Evolutionary conservation across 2,329 filamentous ascomycete genomes (phyloP), one percentile per base, ranked within the genome.

Genomic region (Neopestalotiopsis rosae): DNA sequence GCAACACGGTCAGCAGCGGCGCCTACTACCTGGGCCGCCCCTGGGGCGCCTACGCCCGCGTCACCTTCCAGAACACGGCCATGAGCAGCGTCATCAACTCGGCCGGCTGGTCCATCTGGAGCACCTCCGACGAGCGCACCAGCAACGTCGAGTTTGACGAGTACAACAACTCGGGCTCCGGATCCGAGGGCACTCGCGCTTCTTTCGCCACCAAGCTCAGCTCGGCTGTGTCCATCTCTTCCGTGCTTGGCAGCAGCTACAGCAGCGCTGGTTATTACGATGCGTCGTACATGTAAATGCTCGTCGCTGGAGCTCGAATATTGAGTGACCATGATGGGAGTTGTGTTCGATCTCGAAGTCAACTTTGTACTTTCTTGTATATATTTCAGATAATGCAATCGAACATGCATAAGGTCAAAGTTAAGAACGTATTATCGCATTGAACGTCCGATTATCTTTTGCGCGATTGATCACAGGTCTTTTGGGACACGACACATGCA

Each of bases 81-180:
- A 79, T 92, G 78, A 82, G 81, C 6, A 77, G 79, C 9, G 87
- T 91, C 34, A 84, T 92, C 73, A 90, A 91, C 74, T 67, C 81
- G 1, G 84, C 83, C 0, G 90, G 90, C 1, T 91, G 90, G 89
- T 75, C 72, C 1, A 74, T 81, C 42, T 91, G 90, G 90, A 83
- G 82, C 69, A 38, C 10, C 12, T 79, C 79, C 2, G 81, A 86
- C 40, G 75, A 81, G 30, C 81, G 82, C 45, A 90, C 87, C 2
- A 81, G 81, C 45, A 76, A 86, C 59, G 86, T 91, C 1, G 74
- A 80, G n/a, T 91, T 87, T 70, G 86, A 79, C 14, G 90, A 91
- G 80, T 91, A 86, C 74, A 78, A 74, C 28, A 92, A 92, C 77
- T 84, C 83, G 1, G 90, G 90, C 1, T 75, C 79, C 42, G 90